phyloP scores from a whole-genome alignment of 441 rosid species.

The Arabidopsis lyrata region DNA sequence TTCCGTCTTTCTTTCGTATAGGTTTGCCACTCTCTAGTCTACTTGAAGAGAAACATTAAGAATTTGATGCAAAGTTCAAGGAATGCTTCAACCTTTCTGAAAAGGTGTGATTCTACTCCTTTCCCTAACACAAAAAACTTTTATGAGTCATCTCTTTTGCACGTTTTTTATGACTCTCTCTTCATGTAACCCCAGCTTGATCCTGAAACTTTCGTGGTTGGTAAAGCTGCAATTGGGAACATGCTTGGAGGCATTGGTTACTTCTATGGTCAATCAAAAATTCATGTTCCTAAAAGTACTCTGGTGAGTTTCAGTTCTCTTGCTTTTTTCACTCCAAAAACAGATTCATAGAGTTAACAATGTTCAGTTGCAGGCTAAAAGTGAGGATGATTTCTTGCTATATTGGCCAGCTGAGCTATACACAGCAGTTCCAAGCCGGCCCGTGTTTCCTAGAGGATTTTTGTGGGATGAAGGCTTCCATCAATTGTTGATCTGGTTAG shows the following conservation, averaged over 20 bases:
- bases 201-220: slow-evolving; percentile 61
- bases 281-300: slow-evolving; percentile 57
- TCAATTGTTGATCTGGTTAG: slow-evolving; percentile 89
- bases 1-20: slow-evolving; percentile 21
- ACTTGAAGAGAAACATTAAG: slow-evolving; percentile 65
- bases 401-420: slow-evolving; percentile 99
- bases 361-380: slow-evolving; percentile 59
- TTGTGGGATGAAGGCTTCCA: slow-evolving; percentile 99
- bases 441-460: slow-evolving; percentile 94
- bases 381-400: slow-evolving; percentile 58
- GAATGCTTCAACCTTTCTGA: slow-evolving; percentile 61
- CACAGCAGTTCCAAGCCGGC: slow-evolving; percentile 98
- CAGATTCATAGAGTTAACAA: slow-evolving; percentile 47
- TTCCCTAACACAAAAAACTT: neutral
- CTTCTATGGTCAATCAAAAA: slow-evolving; percentile 91
- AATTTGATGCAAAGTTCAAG: slow-evolving; percentile 76
- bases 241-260: slow-evolving; percentile 98
- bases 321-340: slow-evolving; percentile 7
- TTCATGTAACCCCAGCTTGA: slow-evolving; percentile 64
- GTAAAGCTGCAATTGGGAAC: slow-evolving; percentile 86
- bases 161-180: neutral
- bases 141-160: neutral
- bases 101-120: slow-evolving; percentile 56
- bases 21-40: slow-evolving; percentile 62
- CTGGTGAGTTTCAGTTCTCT: slow-evolving; percentile 54